phyloP scores from a whole-genome alignment of 2,329 filamentous ascomycete genomes.

The Chlorencoelia australis region DNA sequence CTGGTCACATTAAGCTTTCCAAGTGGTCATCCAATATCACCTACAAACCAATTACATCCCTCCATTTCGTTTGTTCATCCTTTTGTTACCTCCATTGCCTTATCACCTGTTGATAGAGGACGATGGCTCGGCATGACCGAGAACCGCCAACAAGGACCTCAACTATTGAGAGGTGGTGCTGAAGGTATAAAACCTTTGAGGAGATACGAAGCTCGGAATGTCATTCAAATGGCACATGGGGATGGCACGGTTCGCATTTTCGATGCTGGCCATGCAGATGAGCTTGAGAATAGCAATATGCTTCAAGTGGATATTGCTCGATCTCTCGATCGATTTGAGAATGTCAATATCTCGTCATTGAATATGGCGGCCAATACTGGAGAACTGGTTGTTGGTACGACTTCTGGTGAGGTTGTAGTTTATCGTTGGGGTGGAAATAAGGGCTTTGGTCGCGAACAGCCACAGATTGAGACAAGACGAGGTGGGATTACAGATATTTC shows the following conservation, averaged over 20 bases:
- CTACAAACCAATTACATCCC: slow-evolving; percentile 85
- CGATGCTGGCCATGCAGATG: slow-evolving; percentile 86
- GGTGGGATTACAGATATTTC: slow-evolving; percentile 68
- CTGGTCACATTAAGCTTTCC: slow-evolving; percentile 86
- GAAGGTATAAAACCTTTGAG: slow-evolving; percentile 60
- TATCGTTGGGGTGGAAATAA: slow-evolving; percentile 84
- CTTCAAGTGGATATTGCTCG: slow-evolving; percentile 81
- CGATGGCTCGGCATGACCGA: slow-evolving; percentile 91
- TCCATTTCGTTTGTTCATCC: slow-evolving; percentile 85
- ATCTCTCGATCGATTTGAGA: slow-evolving; percentile 68
- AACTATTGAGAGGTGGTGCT: slow-evolving; percentile 68
- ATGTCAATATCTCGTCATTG: slow-evolving; percentile 68
- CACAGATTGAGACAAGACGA: slow-evolving; percentile 44
- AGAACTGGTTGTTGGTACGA: slow-evolving; percentile 75
- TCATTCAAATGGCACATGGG: slow-evolving; percentile 78
- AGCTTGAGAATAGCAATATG: slow-evolving; percentile 75
- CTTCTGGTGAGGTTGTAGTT: slow-evolving; percentile 73
- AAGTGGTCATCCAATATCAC: slow-evolving; percentile 79
- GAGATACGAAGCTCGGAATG: slow-evolving; percentile 71
- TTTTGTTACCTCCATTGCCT: slow-evolving; percentile 63
- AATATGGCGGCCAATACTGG: slow-evolving; percentile 72
- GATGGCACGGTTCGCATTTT: slow-evolving; percentile 88
- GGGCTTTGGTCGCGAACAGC: slow-evolving; percentile 54
- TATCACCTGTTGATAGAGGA: slow-evolving; percentile 66
- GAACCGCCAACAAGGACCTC: slow-evolving; percentile 66